These are phyloP conservation scores for Phytophthora idaei DNA, from an alignment of 352 stramenopile species.

Conservation along the genomic window DNA sequence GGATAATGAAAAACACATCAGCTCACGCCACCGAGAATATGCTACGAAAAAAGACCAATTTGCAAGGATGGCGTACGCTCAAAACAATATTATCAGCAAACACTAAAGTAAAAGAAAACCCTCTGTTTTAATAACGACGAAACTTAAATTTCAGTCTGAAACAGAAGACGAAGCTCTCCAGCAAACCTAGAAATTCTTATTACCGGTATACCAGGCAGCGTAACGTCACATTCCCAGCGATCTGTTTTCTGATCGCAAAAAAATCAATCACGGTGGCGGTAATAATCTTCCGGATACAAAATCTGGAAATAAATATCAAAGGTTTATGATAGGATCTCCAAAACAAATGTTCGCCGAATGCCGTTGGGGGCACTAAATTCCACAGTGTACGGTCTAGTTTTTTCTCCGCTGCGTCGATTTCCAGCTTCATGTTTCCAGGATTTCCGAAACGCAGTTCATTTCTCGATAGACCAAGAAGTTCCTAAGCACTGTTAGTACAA, in stretches of 20 bases:
- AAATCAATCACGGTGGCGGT: not conserved
- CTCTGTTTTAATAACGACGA: no score
- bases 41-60: no score
- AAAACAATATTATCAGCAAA: no score
- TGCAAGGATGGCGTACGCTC: no score
- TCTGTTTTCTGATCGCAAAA: not conserved
- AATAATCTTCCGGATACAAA: not conserved
- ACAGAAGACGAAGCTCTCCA: no score
- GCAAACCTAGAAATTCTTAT: no score
- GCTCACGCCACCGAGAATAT: no score
- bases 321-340: not conserved
- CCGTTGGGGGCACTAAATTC: not conserved
- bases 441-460: constrained; percentile 7
- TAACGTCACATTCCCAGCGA: not conserved
- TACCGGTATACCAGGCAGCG: not conserved
- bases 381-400: constrained; percentile 8
- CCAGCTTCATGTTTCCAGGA: constrained; percentile 2
- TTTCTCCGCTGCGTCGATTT: constrained; percentile 20
- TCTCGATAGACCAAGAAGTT: not conserved
- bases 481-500: not conserved
- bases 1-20: no score
- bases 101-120: no score
- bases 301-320: not conserved
- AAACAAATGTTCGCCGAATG: constrained; percentile 1
- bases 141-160: no score